Percentiles rank a stretch among this genome's conserved stretches.
Evolutionary conservation across 78 protist species (phyloP).

Genomic region (Thecamonas trahens): DNA sequence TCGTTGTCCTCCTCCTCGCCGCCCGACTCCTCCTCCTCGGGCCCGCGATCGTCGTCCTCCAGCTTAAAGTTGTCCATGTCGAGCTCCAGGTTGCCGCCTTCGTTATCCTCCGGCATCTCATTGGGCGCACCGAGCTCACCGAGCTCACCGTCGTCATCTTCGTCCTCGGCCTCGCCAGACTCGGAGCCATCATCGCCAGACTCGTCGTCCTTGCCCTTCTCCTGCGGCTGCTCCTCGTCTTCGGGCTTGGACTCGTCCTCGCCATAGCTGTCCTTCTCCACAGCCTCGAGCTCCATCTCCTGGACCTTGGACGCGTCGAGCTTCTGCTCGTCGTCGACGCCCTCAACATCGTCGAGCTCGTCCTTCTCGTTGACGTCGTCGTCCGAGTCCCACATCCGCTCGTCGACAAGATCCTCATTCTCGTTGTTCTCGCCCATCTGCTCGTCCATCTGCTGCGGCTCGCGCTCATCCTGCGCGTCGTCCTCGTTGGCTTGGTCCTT

Average conservation of each 20-base stretch:
- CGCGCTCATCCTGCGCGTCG: conserved; percentile 3
- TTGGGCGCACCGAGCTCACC: neutral
- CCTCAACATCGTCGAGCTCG: conserved; percentile 6
- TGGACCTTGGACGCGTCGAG: neutral
- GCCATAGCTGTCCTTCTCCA: conserved; percentile 12
- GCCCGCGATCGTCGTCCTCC: too few species aligned
- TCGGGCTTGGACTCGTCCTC: conserved; percentile 5
- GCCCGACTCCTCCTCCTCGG: too few species aligned
- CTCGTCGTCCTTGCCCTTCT: neutral
- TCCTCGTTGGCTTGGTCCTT: conserved; percentile 49
- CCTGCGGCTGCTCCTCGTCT: neutral
- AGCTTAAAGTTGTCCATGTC: too few species aligned
- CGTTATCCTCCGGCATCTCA: neutral
- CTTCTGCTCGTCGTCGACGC: conserved; percentile 1
- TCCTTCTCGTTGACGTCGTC: conserved; percentile 2
- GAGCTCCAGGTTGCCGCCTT: too few species aligned
- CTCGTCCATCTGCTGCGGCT: conserved; percentile 34
- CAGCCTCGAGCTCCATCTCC: conserved; percentile 17
- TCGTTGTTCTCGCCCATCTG: conserved; percentile 51
- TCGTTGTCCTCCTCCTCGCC: too few species aligned
- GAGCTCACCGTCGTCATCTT: neutral
- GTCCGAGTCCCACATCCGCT: neutral
- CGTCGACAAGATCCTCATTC: neutral
- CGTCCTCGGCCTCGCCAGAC: neutral
- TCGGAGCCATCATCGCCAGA: neutral